These are phyloP conservation scores for Linnemannia hyalina DNA, from an alignment of 192 early-diverging fungal genomes.

Conservation along the genomic window DNA sequence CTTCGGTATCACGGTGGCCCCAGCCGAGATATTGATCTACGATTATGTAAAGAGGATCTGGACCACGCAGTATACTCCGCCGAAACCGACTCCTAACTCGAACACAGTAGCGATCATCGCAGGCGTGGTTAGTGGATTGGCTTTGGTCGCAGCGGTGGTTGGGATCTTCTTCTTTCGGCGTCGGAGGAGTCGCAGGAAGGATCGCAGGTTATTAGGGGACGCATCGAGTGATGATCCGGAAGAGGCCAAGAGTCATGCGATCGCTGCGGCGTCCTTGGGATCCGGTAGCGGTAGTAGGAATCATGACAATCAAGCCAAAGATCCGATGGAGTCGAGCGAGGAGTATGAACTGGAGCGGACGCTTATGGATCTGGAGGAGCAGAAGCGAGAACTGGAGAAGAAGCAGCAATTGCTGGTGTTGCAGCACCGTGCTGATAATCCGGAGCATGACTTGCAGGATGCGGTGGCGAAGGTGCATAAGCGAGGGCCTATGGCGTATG, in stretches of 20 bases:
- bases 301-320: not conserved
- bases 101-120: constrained; percentile 23
- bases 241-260: not conserved
- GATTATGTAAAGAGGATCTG: constrained; percentile 14
- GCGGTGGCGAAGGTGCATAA: not conserved
- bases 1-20: not conserved
- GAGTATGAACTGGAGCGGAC: not conserved
- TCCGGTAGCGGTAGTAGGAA: not conserved
- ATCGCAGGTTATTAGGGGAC: not conserved
- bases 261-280: not conserved
- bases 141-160: not conserved
- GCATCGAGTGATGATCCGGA: not conserved
- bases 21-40: constrained; percentile 20
- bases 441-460: not conserved
- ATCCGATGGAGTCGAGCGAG: not conserved
- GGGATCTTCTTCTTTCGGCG: not conserved
- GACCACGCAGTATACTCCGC: constrained; percentile 23
- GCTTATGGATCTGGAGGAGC: not conserved
- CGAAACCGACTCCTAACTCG: not conserved
- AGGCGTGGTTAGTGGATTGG: constrained; percentile 30
- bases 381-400: not conserved
- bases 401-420: not conserved
- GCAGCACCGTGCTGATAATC: not conserved
- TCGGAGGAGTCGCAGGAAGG: not conserved
- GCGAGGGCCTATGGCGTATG: not conserved